Percentiles rank a stretch among this genome's conserved stretches.
Conservation (phyloP, 495 filamentous ascomycete species). For the Astrocystis sublimbata region DNA sequence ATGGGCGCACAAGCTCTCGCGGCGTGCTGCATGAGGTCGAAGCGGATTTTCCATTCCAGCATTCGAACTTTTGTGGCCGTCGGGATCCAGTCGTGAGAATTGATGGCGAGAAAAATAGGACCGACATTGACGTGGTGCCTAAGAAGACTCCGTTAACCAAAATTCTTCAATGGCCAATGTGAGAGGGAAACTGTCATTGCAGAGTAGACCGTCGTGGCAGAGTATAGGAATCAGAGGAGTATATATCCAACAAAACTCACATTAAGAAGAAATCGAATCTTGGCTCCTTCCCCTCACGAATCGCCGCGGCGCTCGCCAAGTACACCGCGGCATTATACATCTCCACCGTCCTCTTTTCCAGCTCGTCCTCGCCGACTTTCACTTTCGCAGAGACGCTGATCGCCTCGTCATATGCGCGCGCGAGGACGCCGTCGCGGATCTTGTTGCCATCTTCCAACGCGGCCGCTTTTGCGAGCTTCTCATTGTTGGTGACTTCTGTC, state of each 20-base stretch:
- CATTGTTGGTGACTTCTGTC: slow-evolving; percentile 55
- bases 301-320: slow-evolving; percentile 60
- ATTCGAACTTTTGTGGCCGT: slow-evolving; percentile 58
- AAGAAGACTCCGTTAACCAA: neutral
- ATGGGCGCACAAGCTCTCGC: slow-evolving; percentile 59
- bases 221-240: neutral
- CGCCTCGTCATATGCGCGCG: slow-evolving; percentile 63
- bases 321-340: slow-evolving; percentile 71
- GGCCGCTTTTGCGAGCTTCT: slow-evolving; percentile 54
- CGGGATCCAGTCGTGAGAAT: slow-evolving; percentile 42
- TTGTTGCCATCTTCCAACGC: slow-evolving; percentile 60
- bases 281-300: slow-evolving; percentile 60
- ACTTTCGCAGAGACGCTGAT: slow-evolving; percentile 60
- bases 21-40: slow-evolving; percentile 68
- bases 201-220: neutral
- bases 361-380: slow-evolving; percentile 57
- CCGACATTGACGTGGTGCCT: slow-evolving; percentile 48
- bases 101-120: slow-evolving; percentile 44
- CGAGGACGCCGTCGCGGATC: slow-evolving; percentile 65
- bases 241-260: slow-evolving; percentile 29
- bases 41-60: slow-evolving; percentile 73
- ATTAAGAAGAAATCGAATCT: slow-evolving; percentile 86
- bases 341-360: slow-evolving; percentile 70
- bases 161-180: neutral
- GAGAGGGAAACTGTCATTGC: neutral